Base-by-base conservation (phyloP, 208 protist genomes). In the Borovskyia barvae region DNA sequence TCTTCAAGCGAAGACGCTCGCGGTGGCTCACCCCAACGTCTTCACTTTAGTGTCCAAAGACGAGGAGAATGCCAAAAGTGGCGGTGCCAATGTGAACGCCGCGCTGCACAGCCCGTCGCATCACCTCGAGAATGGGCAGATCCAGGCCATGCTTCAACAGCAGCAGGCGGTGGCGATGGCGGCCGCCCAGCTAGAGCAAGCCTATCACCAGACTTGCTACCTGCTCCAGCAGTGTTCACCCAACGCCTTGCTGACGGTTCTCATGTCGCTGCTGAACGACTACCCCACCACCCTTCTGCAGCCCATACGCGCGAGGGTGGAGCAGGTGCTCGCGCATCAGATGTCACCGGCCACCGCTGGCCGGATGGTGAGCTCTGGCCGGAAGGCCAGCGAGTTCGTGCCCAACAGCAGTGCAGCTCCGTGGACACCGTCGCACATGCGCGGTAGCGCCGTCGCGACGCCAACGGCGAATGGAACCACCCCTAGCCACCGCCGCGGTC, bases 211-310 rank as follows among this genome's bases (percentile, higher is more conserved):
- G 15, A 87, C 82, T 0, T 72, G 80, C 19, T 71, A 53, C 17
- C 49, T 75, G 12, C 67, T 94, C 2, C 84, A 85, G 60, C 71
- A 87, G 56, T 84, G 73, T 50, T 76, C 78, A 9, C 81, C 65
- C 26, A 55, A 64, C 12, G 75, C 82, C 5, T 60, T 94, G 37
- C 58, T 91, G 9, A 71, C 72, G 11, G 66, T 91, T 3, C 58
- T 94, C 12, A 71, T 73, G 36, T 87, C 84, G 0, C 65, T 94
- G 0, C 33, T 94, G 45, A 85, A 92, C 17, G 87, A 94, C 47
- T 78, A 75, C 55, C 83, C 83, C 3, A 76, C 67, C 12, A 67
- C 56, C 24, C 50, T 82, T 5, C 55, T 86, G 0, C 65, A 63
- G 43, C 76, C 77, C 9, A 73, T 94, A 5, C 76, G 72, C 1